Base-by-base conservation (phyloP, 202 grass and related monocot genomes). In the Sporobolus alterniflorus region DNA sequence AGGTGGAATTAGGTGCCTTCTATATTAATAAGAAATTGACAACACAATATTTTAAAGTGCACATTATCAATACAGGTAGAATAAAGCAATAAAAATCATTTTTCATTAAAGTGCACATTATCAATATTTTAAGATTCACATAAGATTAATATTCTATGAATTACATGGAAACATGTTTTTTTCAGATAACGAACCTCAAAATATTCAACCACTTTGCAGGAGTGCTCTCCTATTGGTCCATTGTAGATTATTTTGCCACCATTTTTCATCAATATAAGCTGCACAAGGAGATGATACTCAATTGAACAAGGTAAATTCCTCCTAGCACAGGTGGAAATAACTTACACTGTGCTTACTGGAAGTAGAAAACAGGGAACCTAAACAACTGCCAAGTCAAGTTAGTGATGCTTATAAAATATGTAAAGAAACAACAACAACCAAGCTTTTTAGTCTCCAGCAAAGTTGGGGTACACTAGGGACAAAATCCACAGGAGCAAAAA, bases 221-320 rank as follows among this genome's bases (percentile, higher is more conserved):
- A 92, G 0, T 54, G 79, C 36, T 72, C 63, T 33, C 90, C 90
- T 10, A 92, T 67, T 50, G 83, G 79, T 30, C 90, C 90, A 26
- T 2, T 71, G 51, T 92, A 92, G 69, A 92, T 87, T 61, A 86
- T 36, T 77, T 87, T 36, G 0, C 83, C 90, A 29, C 87, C 87
- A 59, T 57, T 86, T 71, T 89, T 89, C 87, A 92, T 86, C 43
- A 92, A 71, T 50, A 87, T 74, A 21, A 92, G 83, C 90, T 89
- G 74, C 65, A 60, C 41, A 48, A 73, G 49, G 80, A 29, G 9
- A 75, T 46, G 56, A 22, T 74, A 55, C 18, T 14, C 20, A 69
- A 59, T 59, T 41, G 20, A 68, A 44, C 30, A 56, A 47, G 26
- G 18, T 0, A 75, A 75, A 14, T 75, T 67, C 54, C 25, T 43